Evolutionary conservation across 2,329 filamentous ascomycete species (phyloP), one percentile per base, ranked within the genome.

Genomic region (Colletotrichum australisinense): DNA sequence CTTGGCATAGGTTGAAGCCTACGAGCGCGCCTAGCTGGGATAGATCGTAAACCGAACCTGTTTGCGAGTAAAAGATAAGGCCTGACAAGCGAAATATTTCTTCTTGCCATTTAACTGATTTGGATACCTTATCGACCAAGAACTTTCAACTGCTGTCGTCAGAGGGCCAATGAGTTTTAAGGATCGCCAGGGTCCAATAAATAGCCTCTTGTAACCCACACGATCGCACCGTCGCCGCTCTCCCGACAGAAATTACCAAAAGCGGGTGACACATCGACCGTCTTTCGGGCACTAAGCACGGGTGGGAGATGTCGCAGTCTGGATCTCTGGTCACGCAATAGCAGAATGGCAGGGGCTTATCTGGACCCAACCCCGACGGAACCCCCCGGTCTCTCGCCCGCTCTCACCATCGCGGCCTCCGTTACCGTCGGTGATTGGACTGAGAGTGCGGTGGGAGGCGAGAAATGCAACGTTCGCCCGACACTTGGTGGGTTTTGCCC

Each of bases 271-370:
- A 1, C n/a, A 11, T 12, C 16, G 19, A 30, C 16, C 42, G 22
- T 60, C 30, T 19, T 16, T 19, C 57, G 26, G 35, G 30, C 28
- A 42, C 19, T 22, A 65, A 19, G 22, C 56, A 65, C 46, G 19
- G 35, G 30, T 60, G 16, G 28, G 6, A 65, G n/a, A 70, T 73
- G 67, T 73, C 70, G 70, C 67, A 46, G 67, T 65, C 67, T 70
- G 70, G 70, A 26, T 14, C 46, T 28, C 60, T 46, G 58, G 70
- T 73, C 70, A 73, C 70, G 70, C 70, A 70, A 73, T 70, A 55
- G 70, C 67, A 19, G 60, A 22, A 11, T 22, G 22, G 56, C 70
- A 73, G 67, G 70, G 58, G 67, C 46, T 52, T 62, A 26, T 73
- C 60, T 62, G 55, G 67, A 52, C 35, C 60, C 26, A 26, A 32